Percentiles rank a stretch among this genome's conserved stretches.
Evolutionary conservation across 371 early-diverging fungal genomes (phyloP).

Genomic region (Vairimorpha apis): DNA sequence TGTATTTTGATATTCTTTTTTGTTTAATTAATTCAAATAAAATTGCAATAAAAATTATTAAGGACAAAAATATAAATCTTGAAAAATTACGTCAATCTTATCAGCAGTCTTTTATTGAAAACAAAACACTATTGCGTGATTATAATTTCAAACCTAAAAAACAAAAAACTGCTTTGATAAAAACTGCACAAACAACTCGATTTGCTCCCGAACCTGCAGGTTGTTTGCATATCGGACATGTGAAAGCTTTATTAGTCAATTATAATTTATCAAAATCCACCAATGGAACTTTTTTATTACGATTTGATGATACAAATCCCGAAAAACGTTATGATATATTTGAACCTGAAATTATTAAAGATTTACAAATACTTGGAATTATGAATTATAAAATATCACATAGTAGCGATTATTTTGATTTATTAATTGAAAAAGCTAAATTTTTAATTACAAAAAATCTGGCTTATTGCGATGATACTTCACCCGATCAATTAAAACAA

Average conservation of each 20-base stretch:
- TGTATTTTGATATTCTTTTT: constrained; percentile 43
- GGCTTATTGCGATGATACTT: constrained; percentile 94
- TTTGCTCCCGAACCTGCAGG: constrained; percentile 98
- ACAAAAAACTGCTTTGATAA: constrained; percentile 39
- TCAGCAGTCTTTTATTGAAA: constrained; percentile 19
- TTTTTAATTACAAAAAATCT: constrained; percentile 78
- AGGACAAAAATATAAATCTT: constrained; percentile 33
- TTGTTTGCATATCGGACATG: constrained; percentile 95
- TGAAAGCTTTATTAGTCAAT: constrained; percentile 95
- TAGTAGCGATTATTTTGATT: constrained; percentile 89
- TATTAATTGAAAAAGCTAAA: constrained; percentile 74
- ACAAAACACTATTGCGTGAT: constrained; percentile 47
- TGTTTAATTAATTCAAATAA: constrained; percentile 40
- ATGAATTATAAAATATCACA: constrained; percentile 72
- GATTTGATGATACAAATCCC: constrained; percentile 99
- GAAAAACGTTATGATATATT: constrained; percentile 76
- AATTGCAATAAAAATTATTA: constrained; percentile 17
- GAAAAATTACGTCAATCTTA: constrained; percentile 42
- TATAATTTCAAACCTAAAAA: constrained; percentile 51
- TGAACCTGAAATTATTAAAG: constrained; percentile 58
- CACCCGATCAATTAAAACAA: constrained; percentile 75
- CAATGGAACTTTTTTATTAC: constrained; percentile 82
- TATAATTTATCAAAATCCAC: constrained; percentile 84
- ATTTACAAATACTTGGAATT: constrained; percentile 67
- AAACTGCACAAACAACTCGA: constrained; percentile 67